Evolutionary conservation across 768 basidiomycete species (phyloP), one percentile per base, ranked within the genome.

Genomic region (Clitopilus passeckerianus): DNA sequence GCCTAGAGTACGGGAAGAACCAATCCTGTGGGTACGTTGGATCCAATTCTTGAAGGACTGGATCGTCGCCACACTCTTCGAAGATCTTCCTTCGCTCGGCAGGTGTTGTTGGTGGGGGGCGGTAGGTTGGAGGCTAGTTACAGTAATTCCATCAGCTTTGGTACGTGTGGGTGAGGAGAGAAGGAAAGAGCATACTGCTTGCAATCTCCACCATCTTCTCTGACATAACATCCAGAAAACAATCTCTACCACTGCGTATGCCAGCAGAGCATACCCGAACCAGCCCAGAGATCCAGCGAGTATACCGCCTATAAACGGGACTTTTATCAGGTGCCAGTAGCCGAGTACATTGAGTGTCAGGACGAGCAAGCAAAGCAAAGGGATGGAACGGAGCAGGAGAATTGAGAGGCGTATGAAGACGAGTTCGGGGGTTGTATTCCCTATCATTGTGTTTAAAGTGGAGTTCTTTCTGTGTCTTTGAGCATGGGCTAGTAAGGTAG

Each of bases 191-290:
- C 77, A 64, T 50, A 83, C 86, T 69, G 75, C 75, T 70, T 85
- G 85, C 59, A 88, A 65, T 44, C 61, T 59, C n/a, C 56, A 61
- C 41, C 68, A 70, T 64, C 83, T 72, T 7, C 84, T 83, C 3
- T 82, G 64, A 62, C 81, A 84, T 12, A 85, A 73, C 16, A 77
- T 60, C 1, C 80, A 86, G 65, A 89, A 88, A 0, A 59, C 62
- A 0, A 73, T 73, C 62, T 89, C 87, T 0, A 71, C 59, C 5
- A 67, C 43, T 0, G 84, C 75, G 23, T 77, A 74, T 0, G 63
- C 12, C n/a, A 41, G 12, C 3, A 41, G n/a, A 2, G 10, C 37
- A 41, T 41, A 41, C 37, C 37, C 37, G 5, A 41, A 9, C 37
- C 37, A 41, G 12, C n/a, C 14, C 3, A 41, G n/a, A 15, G 37